Evolutionary conservation across 176 grass and related monocot species (phyloP).

Genomic region (Echinochloa phyllopogon): DNA sequence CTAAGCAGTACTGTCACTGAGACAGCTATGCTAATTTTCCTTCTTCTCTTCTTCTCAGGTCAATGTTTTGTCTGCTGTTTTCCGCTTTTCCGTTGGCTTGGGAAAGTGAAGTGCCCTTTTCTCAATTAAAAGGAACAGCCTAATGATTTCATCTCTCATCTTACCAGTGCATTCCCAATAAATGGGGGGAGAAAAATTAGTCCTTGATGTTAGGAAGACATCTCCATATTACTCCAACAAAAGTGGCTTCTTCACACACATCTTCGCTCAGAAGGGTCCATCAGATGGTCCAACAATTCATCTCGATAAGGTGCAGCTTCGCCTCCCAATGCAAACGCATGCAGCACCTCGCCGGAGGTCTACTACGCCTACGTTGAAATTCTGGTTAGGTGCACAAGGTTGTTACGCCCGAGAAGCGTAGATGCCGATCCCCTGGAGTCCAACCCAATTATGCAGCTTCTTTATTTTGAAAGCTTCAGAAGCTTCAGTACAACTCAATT

Average conservation of each 20-base stretch:
- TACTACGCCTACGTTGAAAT: slow-evolving; percentile 38
- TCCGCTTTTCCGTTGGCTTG: not conserved
- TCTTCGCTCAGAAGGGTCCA: slow-evolving; percentile 18
- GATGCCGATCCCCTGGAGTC: slow-evolving; percentile 25
- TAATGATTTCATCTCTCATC: slow-evolving; percentile 30
- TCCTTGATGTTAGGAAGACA: not conserved
- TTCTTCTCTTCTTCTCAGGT: not conserved
- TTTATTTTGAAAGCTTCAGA: not conserved
- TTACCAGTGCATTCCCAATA: not conserved
- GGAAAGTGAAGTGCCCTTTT: not conserved
- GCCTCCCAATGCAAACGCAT: slow-evolving; percentile 42
- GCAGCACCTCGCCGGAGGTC: slow-evolving; percentile 24
- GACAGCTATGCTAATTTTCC: not conserved
- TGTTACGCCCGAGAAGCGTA: slow-evolving; percentile 27
- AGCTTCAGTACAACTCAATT: slow-evolving; percentile 26
- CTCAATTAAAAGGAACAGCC: slow-evolving; percentile 18
- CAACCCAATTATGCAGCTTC: slow-evolving; percentile 1
- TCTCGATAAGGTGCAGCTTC: slow-evolving; percentile 38
- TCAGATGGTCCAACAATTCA: slow-evolving; percentile 37
- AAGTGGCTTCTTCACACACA: slow-evolving; percentile 9
- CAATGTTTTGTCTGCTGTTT: not conserved
- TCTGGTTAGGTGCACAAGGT: slow-evolving; percentile 42
- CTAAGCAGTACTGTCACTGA: not conserved
- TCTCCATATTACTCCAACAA: slow-evolving; percentile 36
- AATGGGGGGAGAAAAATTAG: slow-evolving; percentile 10